Evolutionary conservation across 176 grass and related monocot species (phyloP).

Genomic region (Aechmea fasciata): DNA sequence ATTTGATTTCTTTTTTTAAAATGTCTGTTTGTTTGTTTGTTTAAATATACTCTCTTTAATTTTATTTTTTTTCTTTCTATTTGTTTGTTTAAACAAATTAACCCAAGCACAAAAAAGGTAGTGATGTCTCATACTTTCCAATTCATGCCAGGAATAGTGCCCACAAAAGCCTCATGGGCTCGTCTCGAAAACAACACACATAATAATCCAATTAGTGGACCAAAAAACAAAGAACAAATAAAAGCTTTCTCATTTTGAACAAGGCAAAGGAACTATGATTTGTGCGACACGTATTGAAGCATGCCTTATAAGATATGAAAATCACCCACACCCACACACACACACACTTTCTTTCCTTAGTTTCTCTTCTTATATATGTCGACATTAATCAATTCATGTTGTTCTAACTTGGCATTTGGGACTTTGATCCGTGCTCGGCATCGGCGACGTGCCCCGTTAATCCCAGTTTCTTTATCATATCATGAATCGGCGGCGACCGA

Average conservation of each 20-base stretch:
- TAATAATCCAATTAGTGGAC: too few species aligned
- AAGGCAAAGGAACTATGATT: too few species aligned
- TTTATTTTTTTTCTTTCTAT: not conserved
- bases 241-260: too few species aligned
- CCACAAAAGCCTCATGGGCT: not conserved
- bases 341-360: not conserved
- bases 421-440: not conserved
- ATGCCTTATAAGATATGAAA: too few species aligned
- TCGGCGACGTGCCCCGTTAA: slow-evolving; percentile 9
- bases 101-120: too few species aligned
- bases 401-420: not conserved
- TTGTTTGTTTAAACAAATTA: too few species aligned
- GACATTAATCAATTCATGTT: not conserved
- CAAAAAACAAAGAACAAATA: too few species aligned
- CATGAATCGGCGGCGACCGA: not conserved
- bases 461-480: not conserved
- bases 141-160: not conserved
- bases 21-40: not conserved
- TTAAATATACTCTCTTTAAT: slow-evolving; percentile 2
- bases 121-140: not conserved
- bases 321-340: too few species aligned
- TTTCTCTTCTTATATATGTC: not conserved
- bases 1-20: not conserved
- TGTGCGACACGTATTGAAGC: too few species aligned
- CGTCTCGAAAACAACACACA: not conserved